These are phyloP conservation scores for Salvia rosmarinus DNA, from an alignment of 257 asterid species.

Conservation along the genomic window DNA sequence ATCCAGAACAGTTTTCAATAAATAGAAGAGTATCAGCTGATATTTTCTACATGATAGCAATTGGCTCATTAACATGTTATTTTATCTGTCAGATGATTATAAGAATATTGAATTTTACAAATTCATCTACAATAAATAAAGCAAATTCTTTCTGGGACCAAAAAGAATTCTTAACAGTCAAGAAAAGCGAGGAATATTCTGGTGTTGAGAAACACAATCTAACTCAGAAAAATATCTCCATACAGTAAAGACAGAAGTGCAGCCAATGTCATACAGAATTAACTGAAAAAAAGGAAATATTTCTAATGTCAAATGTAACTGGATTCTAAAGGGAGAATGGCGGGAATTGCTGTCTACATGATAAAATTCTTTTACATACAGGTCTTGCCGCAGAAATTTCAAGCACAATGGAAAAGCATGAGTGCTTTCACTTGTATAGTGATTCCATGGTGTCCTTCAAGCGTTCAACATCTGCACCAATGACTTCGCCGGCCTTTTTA, in stretches of 20 bases:
- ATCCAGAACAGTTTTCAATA: background rate
- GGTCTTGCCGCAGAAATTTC: background rate
- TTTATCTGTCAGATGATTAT: background rate
- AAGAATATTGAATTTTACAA: background rate
- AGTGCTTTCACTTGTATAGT: constrained; percentile 60
- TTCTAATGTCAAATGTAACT: constrained; percentile 18
- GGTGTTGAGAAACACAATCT: background rate
- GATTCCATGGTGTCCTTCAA: constrained; percentile 79
- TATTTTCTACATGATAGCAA: background rate
- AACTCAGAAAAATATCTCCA: constrained; percentile 22
- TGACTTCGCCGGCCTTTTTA: constrained; percentile 65
- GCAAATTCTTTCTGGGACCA: background rate
- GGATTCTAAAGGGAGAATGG: constrained; percentile 7
- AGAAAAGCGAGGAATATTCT: background rate
- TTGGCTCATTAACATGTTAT: background rate
- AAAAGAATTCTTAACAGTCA: background rate
- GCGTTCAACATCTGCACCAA: constrained; percentile 80
- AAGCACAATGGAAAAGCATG: constrained; percentile 8
- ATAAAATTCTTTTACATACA: constrained; percentile 6
- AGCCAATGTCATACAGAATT: constrained; percentile 7
- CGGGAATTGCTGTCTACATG: background rate
- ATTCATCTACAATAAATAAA: background rate
- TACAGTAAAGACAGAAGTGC: background rate
- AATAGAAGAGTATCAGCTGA: background rate
- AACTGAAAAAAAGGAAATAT: background rate